phyloP scores from a whole-genome alignment of 129 eudicot species.

The Flaveria brownii region DNA sequence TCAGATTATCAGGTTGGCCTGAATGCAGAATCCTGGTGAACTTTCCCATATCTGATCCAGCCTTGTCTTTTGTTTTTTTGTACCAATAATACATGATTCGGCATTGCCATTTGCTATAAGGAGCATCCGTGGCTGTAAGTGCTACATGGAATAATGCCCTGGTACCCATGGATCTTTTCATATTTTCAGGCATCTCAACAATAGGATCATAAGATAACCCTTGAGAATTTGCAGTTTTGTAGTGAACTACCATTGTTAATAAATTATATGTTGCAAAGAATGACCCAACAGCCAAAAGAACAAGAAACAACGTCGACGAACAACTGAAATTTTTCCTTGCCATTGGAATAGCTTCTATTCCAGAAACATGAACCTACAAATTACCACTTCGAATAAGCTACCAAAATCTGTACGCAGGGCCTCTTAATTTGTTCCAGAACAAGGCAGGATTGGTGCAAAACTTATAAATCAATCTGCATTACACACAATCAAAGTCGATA shows the following conservation, averaged over 20 bases:
- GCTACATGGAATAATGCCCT: constrained; percentile 63
- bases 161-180: constrained; percentile 36
- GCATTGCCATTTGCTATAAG: constrained; percentile 83
- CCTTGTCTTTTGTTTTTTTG: constrained; percentile 50
- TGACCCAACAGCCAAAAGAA: constrained; percentile 55
- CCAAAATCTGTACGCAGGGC: constrained; percentile 1
- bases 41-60: constrained; percentile 74
- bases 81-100: constrained; percentile 79
- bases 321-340: constrained; percentile 49
- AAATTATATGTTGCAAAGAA: constrained; percentile 64
- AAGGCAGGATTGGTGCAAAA: not conserved
- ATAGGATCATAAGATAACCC: constrained; percentile 49
- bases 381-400: constrained; percentile 15
- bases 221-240: constrained; percentile 33
- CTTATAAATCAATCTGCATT: constrained; percentile 27
- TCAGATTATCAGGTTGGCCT: constrained; percentile 59
- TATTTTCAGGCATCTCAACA: constrained; percentile 52
- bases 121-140: constrained; percentile 75
- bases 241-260: constrained; percentile 40
- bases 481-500: constrained; percentile 31
- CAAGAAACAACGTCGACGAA: constrained; percentile 40
- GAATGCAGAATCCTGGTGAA: constrained; percentile 71
- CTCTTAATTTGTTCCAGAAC: not conserved
- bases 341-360: constrained; percentile 35
- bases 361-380: constrained; percentile 24